Evolutionary conservation across 202 grass and related monocot species (phyloP).

Genomic region (Saccharum hybrid): DNA sequence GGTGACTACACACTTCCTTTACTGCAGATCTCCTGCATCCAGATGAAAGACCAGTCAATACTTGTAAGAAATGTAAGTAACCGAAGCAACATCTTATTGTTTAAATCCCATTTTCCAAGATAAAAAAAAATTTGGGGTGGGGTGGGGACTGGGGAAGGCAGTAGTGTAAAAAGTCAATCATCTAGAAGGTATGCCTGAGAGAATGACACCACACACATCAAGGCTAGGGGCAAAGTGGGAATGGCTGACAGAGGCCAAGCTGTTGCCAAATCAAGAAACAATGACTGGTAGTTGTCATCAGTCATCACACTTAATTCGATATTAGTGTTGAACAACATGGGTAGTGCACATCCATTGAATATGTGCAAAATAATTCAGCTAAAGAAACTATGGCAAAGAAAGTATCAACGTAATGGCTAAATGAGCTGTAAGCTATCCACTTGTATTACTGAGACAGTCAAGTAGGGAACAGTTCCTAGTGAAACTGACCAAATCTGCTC

Average conservation of each 20-base stretch:
- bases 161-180: background rate
- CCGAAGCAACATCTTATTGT: background rate
- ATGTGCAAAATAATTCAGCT: background rate
- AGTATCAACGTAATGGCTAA: background rate
- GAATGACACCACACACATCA: background rate
- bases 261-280: background rate
- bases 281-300: background rate
- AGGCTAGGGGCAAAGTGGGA: background rate
- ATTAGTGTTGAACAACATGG: background rate
- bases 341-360: background rate
- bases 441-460: background rate
- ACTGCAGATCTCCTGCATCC: background rate
- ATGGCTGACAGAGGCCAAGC: background rate
- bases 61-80: background rate
- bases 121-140: background rate
- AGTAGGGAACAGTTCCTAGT: background rate
- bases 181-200: background rate
- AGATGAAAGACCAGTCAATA: background rate
- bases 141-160: background rate
- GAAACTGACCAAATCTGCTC: background rate
- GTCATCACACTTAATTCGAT: background rate
- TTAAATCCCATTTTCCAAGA: background rate
- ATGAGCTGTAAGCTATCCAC: background rate
- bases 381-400: background rate
- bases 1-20: background rate